These are phyloP conservation scores for Colletotrichum incanum DNA, from an alignment of 2,329 filamentous ascomycete genomes.

Conservation along the genomic window DNA sequence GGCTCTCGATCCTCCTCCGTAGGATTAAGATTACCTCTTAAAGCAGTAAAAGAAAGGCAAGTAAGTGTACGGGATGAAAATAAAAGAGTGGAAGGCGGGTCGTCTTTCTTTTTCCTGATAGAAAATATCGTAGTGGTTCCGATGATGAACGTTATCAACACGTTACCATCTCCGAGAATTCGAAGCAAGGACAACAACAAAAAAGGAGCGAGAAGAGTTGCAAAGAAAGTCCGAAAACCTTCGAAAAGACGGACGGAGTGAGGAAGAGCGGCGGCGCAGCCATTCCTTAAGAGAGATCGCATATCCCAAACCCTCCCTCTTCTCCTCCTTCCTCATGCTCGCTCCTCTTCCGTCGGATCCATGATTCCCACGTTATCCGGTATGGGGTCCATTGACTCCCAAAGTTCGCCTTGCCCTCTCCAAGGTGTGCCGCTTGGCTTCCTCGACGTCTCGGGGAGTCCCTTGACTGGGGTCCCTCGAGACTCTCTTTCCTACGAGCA, in stretches of 20 bases:
- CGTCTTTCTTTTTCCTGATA: background rate
- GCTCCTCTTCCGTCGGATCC: background rate
- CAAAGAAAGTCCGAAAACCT: constrained; percentile 23
- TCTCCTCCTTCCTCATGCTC: background rate
- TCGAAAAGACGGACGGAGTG: background rate
- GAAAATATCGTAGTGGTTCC: background rate
- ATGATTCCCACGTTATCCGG: background rate
- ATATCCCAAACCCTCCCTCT: constrained; percentile 14
- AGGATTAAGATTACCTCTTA: constrained; percentile 38
- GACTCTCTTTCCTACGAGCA: constrained; percentile 12
- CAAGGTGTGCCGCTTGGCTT: background rate
- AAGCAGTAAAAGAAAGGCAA: background rate
- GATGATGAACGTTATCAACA: constrained; percentile 32
- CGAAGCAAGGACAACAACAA: background rate
- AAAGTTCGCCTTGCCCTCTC: background rate
- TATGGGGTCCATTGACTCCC: background rate
- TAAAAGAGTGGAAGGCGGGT: constrained; percentile 13
- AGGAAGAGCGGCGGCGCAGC: constrained; percentile 22
- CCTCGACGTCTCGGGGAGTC: background rate
- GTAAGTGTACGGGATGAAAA: background rate
- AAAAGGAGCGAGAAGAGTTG: constrained; percentile 24
- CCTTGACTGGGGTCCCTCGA: background rate
- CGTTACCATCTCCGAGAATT: background rate
- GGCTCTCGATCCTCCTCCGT: constrained; percentile 26
- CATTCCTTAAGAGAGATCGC: constrained; percentile 35